Base-by-base conservation (phyloP, 2,329 filamentous ascomycete genomes). In the Graphium sp. region DNA sequence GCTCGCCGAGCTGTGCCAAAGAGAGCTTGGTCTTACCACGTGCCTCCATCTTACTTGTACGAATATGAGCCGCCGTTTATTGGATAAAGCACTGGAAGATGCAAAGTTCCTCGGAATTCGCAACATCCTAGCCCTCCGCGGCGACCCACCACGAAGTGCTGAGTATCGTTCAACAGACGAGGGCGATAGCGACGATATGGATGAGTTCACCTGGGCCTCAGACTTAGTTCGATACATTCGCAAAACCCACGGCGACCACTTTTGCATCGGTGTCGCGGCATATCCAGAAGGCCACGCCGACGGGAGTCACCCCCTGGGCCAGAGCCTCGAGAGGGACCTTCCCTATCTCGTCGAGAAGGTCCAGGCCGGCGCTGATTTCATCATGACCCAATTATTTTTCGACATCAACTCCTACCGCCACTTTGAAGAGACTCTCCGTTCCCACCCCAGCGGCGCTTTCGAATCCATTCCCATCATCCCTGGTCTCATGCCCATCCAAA, bases 321-420 rank as follows among this genome's bases (percentile, higher is more conserved):
- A 76, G 52, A 71, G 64, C 39, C 44, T 74, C 21, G 81, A 91
- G 43, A 67, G 79, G 36, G 89, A 98, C 52, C 55, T 98, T 34
- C 81, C 85, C 1, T 92, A 79, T 43, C 61, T 98, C 30, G 70
- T 92, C 8, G 84, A 93, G 39, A 98, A 98, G 62, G 78, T 77
- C 1, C 63, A 76, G 41, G 89, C 89, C 4, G 89, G 89, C 2
- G 89, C 85, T 28, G 85, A 95, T 53, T 98, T 98, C 46, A 79
- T 98, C 52, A 93, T 98, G 82, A 95, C 89, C 1, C 89, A 98
- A 51, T 64, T 98, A 7, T 95, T 94, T 53, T 98, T 93, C 50
- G 84, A 95, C 46, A 66, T 84, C 15, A 63, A 79, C 4, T 81
- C 81, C 12, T 98, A 91, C 47, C 66, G 74, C 31, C 60, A 60